These are phyloP conservation scores for Stagonosporopsis cucurbitacearum DNA, from an alignment of 2,329 filamentous ascomycete genomes.

Conservation along the genomic window DNA sequence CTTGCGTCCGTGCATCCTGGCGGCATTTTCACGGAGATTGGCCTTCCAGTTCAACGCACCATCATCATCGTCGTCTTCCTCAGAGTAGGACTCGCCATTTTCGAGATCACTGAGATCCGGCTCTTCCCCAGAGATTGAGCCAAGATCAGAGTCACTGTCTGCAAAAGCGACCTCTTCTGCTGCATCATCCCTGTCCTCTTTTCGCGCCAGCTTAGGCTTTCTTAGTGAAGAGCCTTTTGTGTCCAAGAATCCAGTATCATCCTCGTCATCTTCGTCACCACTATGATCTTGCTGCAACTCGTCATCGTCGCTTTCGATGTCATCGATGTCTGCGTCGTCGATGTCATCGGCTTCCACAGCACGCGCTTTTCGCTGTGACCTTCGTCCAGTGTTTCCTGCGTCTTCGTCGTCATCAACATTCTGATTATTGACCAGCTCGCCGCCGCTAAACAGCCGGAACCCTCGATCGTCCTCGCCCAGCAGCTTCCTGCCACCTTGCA, in stretches of 20 bases:
- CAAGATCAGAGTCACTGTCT: conserved; percentile 95
- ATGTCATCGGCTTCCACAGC: conserved; percentile 55
- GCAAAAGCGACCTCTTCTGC: conserved; percentile 84
- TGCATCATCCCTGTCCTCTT: conserved; percentile 38
- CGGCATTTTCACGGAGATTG: conserved; percentile 78
- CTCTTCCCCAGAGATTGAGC: conserved; percentile 75
- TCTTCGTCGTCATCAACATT: conserved; percentile 58
- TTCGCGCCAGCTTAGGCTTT: conserved; percentile 36
- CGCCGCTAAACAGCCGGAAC: conserved; percentile 83
- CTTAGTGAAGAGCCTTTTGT: conserved; percentile 51
- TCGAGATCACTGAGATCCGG: conserved; percentile 37
- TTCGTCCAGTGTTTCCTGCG: conserved; percentile 65
- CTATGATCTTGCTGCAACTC: conserved; percentile 57
- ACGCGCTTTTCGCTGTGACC: conserved; percentile 59
- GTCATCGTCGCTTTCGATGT: conserved; percentile 59
- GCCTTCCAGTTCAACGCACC: conserved; percentile 85
- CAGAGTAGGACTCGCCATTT: conserved; percentile 60
- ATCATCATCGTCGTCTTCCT: conserved; percentile 76
- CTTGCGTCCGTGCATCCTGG: conserved; percentile 71
- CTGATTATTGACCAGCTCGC: conserved; percentile 68
- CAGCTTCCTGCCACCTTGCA: conserved; percentile 82
- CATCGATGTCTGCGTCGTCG: conserved; percentile 60
- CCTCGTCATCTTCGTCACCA: conserved; percentile 59
- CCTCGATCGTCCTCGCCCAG: conserved; percentile 83
- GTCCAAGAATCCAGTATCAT: conserved; percentile 55